These are phyloP conservation scores for Lachnellula hyalina DNA, from an alignment of 2,329 filamentous ascomycete genomes.

Conservation along the genomic window DNA sequence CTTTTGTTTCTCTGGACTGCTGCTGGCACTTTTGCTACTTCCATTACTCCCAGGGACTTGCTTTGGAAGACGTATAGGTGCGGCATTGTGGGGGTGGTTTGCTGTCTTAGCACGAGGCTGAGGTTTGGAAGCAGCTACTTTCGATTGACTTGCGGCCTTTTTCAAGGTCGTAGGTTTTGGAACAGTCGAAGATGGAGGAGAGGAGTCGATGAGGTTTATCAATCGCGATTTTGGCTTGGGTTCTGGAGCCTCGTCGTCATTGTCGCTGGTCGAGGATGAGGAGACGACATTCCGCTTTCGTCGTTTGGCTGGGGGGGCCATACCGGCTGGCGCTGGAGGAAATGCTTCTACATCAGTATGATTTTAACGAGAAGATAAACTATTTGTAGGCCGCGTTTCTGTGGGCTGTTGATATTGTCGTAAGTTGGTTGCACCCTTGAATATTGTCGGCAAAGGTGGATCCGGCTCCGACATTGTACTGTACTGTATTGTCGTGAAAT, in stretches of 20 bases:
- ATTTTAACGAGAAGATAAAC: no score
- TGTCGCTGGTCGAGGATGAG: conserved; percentile 40
- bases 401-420: not conserved
- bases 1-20: conserved; percentile 42
- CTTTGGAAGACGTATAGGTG: conserved; percentile 26
- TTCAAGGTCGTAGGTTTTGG: conserved; percentile 1
- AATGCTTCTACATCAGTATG: not conserved
- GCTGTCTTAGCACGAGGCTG: conserved; percentile 24
- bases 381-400: not conserved
- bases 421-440: not conserved
- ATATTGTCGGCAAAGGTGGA: not conserved
- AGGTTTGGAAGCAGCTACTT: conserved; percentile 24
- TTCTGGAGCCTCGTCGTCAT: conserved; percentile 38
- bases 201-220: conserved; percentile 20
- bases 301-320: conserved; percentile 36
- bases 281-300: conserved; percentile 50
- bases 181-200: conserved; percentile 14
- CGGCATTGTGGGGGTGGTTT: conserved; percentile 25
- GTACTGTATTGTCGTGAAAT: not conserved
- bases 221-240: conserved; percentile 16
- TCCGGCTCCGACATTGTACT: not conserved
- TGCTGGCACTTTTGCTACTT: conserved; percentile 32
- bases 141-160: conserved; percentile 18
- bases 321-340: conserved; percentile 5
- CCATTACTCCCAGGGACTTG: conserved; percentile 23